A percentile compares a stretch with the other conserved stretches of the same genome.
phyloP scores from a whole-genome alignment of 2,329 filamentous ascomycete genomes.

The Exophiala mesophila region DNA sequence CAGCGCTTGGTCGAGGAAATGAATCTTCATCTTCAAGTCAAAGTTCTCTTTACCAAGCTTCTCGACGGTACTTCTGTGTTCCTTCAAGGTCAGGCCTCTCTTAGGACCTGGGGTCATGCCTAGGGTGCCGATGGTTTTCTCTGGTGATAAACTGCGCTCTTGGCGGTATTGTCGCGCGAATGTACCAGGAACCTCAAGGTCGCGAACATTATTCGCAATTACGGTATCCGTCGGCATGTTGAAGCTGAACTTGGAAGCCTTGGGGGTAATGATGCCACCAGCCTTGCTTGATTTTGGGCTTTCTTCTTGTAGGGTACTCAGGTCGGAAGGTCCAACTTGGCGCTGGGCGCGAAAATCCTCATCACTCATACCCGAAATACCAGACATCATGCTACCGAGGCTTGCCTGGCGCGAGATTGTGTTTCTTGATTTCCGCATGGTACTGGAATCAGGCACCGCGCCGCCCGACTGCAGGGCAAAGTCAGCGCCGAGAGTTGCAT shows the following conservation, averaged over 20 bases:
- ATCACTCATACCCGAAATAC: constrained; percentile 51
- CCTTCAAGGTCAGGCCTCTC: constrained; percentile 79
- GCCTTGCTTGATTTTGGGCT: constrained; percentile 30
- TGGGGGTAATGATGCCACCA: constrained; percentile 65
- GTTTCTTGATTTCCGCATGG: constrained; percentile 38
- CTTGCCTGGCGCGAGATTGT: constrained; percentile 71
- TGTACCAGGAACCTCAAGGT: constrained; percentile 86
- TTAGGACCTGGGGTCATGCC: constrained; percentile 47
- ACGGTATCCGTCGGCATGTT: constrained; percentile 77
- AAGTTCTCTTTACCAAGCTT: constrained; percentile 97
- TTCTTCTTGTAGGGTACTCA: constrained; percentile 59
- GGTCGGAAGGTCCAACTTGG: constrained; percentile 41
- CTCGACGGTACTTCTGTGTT: constrained; percentile 96
- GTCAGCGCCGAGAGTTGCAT: constrained; percentile 70
- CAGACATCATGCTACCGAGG: constrained; percentile 83
- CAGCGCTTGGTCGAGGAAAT: constrained; percentile 89
- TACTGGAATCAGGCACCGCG: constrained; percentile 51
- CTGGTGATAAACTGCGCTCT: constrained; percentile 59
- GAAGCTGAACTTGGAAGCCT: constrained; percentile 50
- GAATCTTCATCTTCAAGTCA: constrained; percentile 92
- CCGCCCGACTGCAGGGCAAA: constrained; percentile 80
- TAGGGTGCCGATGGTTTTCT: constrained; percentile 44
- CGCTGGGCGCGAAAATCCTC: constrained; percentile 42
- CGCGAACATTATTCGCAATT: constrained; percentile 79
- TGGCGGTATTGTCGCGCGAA: constrained; percentile 80